Evolutionary conservation across 305 asterid genomes (phyloP), one percentile per base, ranked within the genome.

Genomic region (Fraxinus latifolia): DNA sequence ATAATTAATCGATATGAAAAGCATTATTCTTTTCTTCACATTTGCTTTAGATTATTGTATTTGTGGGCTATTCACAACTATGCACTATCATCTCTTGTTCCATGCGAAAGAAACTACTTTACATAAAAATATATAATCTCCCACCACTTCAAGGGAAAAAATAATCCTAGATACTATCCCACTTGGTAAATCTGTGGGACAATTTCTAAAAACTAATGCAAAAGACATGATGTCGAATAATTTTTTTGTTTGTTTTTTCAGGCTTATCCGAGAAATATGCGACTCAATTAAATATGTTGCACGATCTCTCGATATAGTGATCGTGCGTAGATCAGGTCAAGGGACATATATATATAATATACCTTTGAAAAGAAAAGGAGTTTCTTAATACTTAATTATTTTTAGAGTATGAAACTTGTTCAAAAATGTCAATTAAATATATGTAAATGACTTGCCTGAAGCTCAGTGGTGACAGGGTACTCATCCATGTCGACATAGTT

Each of bases 401-500:
- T 37, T 37, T 37, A 8, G 9, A 39, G 14, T 34, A 71, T 23
- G 72, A 62, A 62, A n/a, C 8, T 8, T 39, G 14, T 8, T 11
- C 14, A 39, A 12, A 8, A 39, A 0, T 39, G 12, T 8, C 14
- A 39, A 1, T 37, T 50, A 29, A 1, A 62, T n/a, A 39, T 19
- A 14, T 17, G 77, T 27, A 42, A 21, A 3, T 15, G 14, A 68
- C 85, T 83, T 82, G 81, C 96, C 92, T 92, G 96, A 33, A 93
- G 88, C 82, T 93, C 98, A 72, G 96, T 94, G 37, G 96, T 94
- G 53, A 94, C 94, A 1, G 94, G 94, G 76, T 92, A 92, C 76
- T 92, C 97, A 86, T 93, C 95, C 96, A 93, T 93, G 84, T 93
- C 97, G 8, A 91, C 96, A 32, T 91, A 93, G 77, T 93, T 92